Conservation (phyloP, 1,139 yeast genomes). For the Yamadazyma diddensiae region DNA sequence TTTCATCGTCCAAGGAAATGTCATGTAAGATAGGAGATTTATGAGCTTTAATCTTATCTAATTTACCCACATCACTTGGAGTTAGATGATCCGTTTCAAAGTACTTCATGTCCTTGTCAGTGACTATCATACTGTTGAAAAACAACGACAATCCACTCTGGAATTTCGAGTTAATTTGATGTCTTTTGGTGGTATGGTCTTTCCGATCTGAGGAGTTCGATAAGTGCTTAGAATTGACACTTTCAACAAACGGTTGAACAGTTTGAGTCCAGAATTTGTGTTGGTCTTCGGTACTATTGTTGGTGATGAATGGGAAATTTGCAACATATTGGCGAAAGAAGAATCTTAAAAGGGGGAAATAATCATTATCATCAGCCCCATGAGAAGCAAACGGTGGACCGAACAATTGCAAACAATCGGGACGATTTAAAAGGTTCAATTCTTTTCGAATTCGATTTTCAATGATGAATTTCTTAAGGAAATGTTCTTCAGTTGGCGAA, state of each 20-base stretch:
- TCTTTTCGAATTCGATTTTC: constrained; percentile 62
- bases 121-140: constrained; percentile 72
- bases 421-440: constrained; percentile 53
- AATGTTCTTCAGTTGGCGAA: constrained; percentile 72
- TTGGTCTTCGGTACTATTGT: constrained; percentile 43
- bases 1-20: constrained; percentile 32
- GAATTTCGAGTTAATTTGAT: constrained; percentile 57
- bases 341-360: constrained; percentile 65
- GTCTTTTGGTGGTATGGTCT: constrained; percentile 70
- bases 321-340: constrained; percentile 60
- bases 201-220: constrained; percentile 66
- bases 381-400: constrained; percentile 63
- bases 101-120: constrained; percentile 56
- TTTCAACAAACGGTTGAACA: constrained; percentile 77
- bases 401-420: constrained; percentile 57
- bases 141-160: constrained; percentile 62
- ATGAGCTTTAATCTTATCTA: constrained; percentile 31
- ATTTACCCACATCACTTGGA: constrained; percentile 51
- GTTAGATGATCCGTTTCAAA: constrained; percentile 47
- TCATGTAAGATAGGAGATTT: constrained; percentile 20
- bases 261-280: constrained; percentile 70
- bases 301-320: constrained; percentile 72
- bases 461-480: constrained; percentile 75
- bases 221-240: constrained; percentile 69
- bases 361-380: not conserved